These are phyloP conservation scores for Chaetomium cochliodes DNA, from an alignment of 495 filamentous ascomycete species.

Conservation along the genomic window DNA sequence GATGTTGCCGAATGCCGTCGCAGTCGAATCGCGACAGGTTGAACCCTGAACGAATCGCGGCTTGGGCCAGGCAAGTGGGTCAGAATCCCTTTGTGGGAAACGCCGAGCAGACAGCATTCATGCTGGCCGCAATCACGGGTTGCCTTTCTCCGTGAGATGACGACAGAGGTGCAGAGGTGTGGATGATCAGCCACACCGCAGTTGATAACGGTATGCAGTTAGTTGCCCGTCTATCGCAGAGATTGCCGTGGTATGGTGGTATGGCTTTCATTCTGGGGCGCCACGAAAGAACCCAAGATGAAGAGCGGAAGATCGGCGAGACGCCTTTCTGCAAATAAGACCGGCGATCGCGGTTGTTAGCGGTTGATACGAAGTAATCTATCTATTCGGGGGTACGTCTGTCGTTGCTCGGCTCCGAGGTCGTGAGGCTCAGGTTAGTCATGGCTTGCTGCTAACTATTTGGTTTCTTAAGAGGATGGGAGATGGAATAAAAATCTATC, in stretches of 20 bases:
- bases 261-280: no score
- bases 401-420: neutral
- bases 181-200: neutral
- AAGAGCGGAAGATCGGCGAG: no score
- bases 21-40: neutral
- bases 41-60: neutral
- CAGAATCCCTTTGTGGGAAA: neutral
- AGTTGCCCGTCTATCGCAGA: neutral
- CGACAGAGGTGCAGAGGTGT: constrained; percentile 5
- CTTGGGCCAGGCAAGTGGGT: neutral
- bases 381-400: neutral
- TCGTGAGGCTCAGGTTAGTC: neutral
- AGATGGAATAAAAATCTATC: no score
- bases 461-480: neutral
- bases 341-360: neutral
- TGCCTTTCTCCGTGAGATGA: constrained; percentile 1
- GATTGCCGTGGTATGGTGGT: neutral
- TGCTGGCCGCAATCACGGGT: constrained; percentile 8
- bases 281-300: no score
- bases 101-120: neutral
- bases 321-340: neutral
- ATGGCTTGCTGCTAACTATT: neutral
- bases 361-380: constrained; percentile 4
- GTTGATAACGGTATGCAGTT: neutral
- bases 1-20: constrained; percentile 2